Evolutionary conservation across 331 rosid species (phyloP), one percentile per base, ranked within the genome.

Genomic region (Acacia pycnantha): DNA sequence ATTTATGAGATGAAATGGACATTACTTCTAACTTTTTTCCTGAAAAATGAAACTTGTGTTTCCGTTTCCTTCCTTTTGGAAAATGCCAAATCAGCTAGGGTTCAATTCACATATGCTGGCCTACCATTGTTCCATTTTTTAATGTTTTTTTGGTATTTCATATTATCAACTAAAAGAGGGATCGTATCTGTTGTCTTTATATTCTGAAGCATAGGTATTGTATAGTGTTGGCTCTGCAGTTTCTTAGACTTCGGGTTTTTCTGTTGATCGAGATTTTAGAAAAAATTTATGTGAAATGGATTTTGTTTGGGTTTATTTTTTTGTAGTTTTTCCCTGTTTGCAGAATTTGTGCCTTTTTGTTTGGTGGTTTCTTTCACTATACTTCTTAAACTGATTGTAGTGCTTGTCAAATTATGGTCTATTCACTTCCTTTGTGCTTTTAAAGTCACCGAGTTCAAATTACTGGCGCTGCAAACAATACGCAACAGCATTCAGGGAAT

Each of bases 361-460:
- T 29, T 81, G 41, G 71, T 77, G 78, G 41, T 83, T 61, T 47
- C 58, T 41, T 77, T 72, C 81, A 62, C 21, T 48, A 48, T 48
- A 16, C 53, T 48, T 48, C 53, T 48, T 48, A 14, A 48, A 48
- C 7, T 15, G 53, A 14, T 48, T 48, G 53, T 48, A 12, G 53
- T 14, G 53, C 16, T 48, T 48, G 16, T 48, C 53, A 48, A 48
- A 48, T 48, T 19, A 86, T 76, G 76, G 56, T 88, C 66, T 51
- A 67, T 82, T 88, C 67, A 82, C 87, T 88, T 79, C 46, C 27
- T 79, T 81, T 82, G 83, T 82, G 70, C 89, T 88, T 88, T 89
- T 80, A 76, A 90, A 96, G 99, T 91, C 91, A 88, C 88, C 88
- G 97, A 74, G 99, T 97, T 85, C 98, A 97, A 72, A 88, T 97